Evolutionary conservation across 2,329 filamentous ascomycete genomes (phyloP), one percentile per base, ranked within the genome.

Genomic region (Madurella fahalii): DNA sequence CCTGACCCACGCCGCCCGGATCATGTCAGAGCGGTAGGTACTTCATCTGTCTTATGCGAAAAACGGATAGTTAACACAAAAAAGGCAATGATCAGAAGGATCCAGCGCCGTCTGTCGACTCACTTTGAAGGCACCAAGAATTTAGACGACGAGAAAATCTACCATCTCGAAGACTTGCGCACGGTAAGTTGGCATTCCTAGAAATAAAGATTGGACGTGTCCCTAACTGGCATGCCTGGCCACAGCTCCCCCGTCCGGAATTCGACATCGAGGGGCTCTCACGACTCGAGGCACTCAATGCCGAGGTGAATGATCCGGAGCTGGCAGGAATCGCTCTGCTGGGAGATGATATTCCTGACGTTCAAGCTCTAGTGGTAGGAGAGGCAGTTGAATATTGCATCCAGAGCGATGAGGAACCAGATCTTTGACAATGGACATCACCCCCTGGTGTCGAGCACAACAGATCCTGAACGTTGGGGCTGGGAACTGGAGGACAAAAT

Each of bases 241-340:
- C 15, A 48, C 12, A 58, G 57, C 18, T 54, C 39, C 31, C 51
- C 43, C 46, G 44, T 30, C 53, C 57, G 7, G 53, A 59, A 16
- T 52, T 52, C 39, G 45, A 52, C 15, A 11, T 43, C 15, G 16
- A 40, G 11, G 57, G 57, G 4, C 13, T 32, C 9, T 48, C 40
- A 15, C 48, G 37, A 30, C 30, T 54, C 4, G 53, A 56, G 40
- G 45, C 46, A 4, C 17, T 56, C 18, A 59, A 57, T 49, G 43
- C 46, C 17, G 45, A 51, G 32, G 39, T 57, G 13, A 57, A 56
- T 18, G 47, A 47, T 3, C 31, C 48, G 12, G 48, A 50, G 4
- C 13, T 59, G 40, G 46, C 48, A 2, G 57, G 57, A 4, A 42
- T 52, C 18, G 40, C 52, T 16, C 32, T 58, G 46, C 17, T 47